A percentile compares a stretch with the other conserved stretches of the same genome.
Evolutionary conservation across 345 rosid species (phyloP).

Genomic region (Salix koriyanagi): DNA sequence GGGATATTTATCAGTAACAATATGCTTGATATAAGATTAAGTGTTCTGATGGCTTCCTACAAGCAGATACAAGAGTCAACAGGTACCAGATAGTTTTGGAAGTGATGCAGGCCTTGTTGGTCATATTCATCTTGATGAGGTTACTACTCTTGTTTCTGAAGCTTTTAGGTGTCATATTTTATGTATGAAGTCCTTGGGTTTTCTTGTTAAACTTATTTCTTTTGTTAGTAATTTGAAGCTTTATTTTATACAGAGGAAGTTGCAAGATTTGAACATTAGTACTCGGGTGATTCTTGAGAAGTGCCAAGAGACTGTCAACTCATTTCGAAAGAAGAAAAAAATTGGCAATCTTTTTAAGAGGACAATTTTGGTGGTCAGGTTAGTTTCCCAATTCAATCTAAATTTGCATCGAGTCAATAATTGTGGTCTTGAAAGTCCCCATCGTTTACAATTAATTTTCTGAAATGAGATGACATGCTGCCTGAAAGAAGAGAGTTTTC

Average conservation of each 20-base stretch:
- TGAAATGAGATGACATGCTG: background rate
- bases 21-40: slow-evolving; percentile 3
- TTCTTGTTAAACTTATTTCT: slow-evolving; percentile 10
- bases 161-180: slow-evolving; percentile 1
- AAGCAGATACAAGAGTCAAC: slow-evolving; percentile 54
- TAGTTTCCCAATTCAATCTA: slow-evolving; percentile 19
- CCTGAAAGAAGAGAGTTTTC: background rate
- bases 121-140: slow-evolving; percentile 78
- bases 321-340: slow-evolving; percentile 68
- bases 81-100: slow-evolving; percentile 40
- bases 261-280: slow-evolving; percentile 49
- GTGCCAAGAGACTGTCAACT: slow-evolving; percentile 57
- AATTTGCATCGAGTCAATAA: background rate
- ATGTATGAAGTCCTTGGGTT: background rate
- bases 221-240: slow-evolving; percentile 18
- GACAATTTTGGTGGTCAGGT: slow-evolving; percentile 59
- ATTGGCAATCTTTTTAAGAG: slow-evolving; percentile 40
- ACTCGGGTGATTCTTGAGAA: slow-evolving; percentile 53
- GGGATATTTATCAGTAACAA: background rate
- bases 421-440: background rate
- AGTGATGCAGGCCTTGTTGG: slow-evolving; percentile 61
- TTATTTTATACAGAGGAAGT: slow-evolving; percentile 42
- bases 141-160: slow-evolving; percentile 20
- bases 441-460: background rate
- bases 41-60: slow-evolving; percentile 13